Evolutionary conservation across 1,284 basidiomycete genomes (phyloP).

Genomic region (Tylopilus orsonianus): DNA sequence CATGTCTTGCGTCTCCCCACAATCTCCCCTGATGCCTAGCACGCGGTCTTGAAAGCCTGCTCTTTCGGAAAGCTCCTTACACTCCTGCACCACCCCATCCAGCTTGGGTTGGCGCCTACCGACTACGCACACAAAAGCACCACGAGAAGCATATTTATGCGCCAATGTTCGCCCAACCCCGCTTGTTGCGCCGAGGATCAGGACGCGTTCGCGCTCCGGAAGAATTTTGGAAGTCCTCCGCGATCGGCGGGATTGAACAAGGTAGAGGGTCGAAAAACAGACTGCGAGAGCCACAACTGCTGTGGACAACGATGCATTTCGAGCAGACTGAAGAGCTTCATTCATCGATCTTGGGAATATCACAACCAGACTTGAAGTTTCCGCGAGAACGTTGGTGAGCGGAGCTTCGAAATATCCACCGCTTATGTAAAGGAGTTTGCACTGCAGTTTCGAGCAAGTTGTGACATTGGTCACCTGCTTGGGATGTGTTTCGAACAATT

Average conservation of each 20-base stretch:
- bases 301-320: conserved; percentile 9
- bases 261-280: conserved; percentile 18
- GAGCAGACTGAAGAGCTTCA: conserved; percentile 5
- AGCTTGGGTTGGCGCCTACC: conserved; percentile 65
- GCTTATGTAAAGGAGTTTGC: conserved; percentile 6
- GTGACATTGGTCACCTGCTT: no score
- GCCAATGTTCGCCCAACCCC: conserved; percentile 83
- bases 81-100: conserved; percentile 62
- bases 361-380: neutral
- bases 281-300: conserved; percentile 10
- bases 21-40: conserved; percentile 59
- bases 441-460: no score
- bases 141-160: conserved; percentile 68
- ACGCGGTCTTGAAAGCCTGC: conserved; percentile 32
- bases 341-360: conserved; percentile 18
- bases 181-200: conserved; percentile 80
- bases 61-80: conserved; percentile 35
- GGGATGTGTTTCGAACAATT: no score
- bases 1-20: conserved; percentile 69
- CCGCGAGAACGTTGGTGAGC: no score
- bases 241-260: conserved; percentile 14
- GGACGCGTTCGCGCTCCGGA: conserved; percentile 59
- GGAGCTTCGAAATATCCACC: no score
- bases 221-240: conserved; percentile 17
- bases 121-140: conserved; percentile 76